Base-by-base conservation (phyloP, 768 basidiomycete species). In the Russula olivacea region DNA sequence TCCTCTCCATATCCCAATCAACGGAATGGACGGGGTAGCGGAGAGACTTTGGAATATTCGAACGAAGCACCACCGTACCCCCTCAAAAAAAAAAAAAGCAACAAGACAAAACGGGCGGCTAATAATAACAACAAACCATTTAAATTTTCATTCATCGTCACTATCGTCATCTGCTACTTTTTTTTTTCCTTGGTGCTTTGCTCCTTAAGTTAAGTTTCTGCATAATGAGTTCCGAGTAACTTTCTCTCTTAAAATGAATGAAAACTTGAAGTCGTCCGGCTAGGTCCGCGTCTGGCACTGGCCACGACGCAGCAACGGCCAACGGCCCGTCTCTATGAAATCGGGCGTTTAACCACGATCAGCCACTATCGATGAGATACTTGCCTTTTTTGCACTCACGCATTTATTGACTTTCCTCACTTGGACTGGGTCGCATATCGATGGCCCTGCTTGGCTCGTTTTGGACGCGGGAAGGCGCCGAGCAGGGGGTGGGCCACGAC, bases 311-410 rank as follows among this genome's bases (percentile, higher is more conserved):
- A n/a, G n/a, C n/a, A 28, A 28, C 28, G 30, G 30, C 30, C 30
- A 9, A 43, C 50, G 59, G 21, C 14, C 59, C 50, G 38, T 38
- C 38, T 7, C 38, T 15, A 6, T 10, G 21, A 41, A 32, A 54
- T 61, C 59, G 59, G 52, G 59, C 51, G 32, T 38, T n/a, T 9
- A 17, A 40, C 53, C 7, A 32, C 1, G 32, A 9, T 7, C 59
- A 61, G 60, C 53, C 60, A 55, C 60, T 55, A 61, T 61, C 60
- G 60, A 61, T 61, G 52, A 47, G 21, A 5, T 19, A 34, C 34
- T 45, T 47, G 9, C 45, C 45, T 47, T 47, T 47, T 47, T 21
- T 47, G 45, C 10, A 1, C 21, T 21, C 19, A 3, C 19, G n/a
- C 15, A 41, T n/a, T 43, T 19, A 9, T 3, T n/a, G 12, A 10